These are phyloP conservation scores for Phlebiopsis flavidoalba DNA, from an alignment of 768 basidiomycete genomes.

Conservation along the genomic window DNA sequence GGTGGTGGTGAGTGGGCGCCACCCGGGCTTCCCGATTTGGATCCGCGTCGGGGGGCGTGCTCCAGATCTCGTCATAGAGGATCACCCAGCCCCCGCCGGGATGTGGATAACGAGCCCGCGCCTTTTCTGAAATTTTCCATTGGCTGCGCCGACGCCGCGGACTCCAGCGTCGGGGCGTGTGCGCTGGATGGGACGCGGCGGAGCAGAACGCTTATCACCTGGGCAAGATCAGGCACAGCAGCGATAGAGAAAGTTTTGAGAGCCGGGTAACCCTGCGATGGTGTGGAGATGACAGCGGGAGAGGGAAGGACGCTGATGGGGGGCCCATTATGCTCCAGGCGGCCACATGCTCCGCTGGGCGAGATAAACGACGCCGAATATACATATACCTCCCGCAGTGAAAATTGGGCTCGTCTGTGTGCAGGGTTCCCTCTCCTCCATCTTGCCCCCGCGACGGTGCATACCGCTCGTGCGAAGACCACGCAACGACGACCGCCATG, in stretches of 20 bases:
- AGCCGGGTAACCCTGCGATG: too few species aligned
- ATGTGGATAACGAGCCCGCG: too few species aligned
- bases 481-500: not conserved
- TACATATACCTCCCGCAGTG: not conserved
- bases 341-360: not conserved
- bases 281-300: not conserved
- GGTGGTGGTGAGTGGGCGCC: too few species aligned
- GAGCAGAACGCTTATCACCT: not conserved
- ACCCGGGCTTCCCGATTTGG: too few species aligned
- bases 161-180: too few species aligned
- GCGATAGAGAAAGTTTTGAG: not conserved
- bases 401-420: not conserved
- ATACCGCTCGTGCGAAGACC: not conserved
- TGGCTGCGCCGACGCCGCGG: too few species aligned
- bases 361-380: not conserved
- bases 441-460: not conserved
- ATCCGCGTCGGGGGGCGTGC: too few species aligned
- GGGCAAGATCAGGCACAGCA: not conserved
- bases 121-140: too few species aligned
- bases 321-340: not conserved
- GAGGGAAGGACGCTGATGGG: not conserved
- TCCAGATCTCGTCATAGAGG: too few species aligned
- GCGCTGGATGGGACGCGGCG: not conserved
- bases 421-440: constrained; percentile 1
- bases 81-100: too few species aligned